Conservation (phyloP, 2,329 filamentous ascomycete genomes). For the Fusarium brevicatenulatum region DNA sequence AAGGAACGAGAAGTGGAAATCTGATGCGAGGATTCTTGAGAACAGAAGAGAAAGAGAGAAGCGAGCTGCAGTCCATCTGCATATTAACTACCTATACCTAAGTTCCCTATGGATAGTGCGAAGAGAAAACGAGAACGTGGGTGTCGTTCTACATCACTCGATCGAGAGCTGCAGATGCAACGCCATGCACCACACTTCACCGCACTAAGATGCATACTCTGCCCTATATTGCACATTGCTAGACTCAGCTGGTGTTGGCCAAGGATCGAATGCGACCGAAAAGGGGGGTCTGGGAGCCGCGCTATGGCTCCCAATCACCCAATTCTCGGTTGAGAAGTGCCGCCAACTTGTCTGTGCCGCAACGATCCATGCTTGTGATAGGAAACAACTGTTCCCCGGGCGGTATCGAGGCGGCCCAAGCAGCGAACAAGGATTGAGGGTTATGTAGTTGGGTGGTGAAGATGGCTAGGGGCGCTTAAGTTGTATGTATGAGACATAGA, state of each 20-base stretch:
- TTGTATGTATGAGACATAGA: conserved; percentile 2
- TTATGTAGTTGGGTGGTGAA: background rate
- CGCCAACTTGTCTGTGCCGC: conserved; percentile 23
- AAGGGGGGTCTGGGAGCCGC: conserved; percentile 5
- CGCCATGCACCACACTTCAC: conserved; percentile 1
- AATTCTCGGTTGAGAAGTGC: conserved; percentile 22
- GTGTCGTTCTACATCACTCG: conserved; percentile 23
- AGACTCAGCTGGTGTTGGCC: conserved; percentile 15
- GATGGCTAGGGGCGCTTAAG: conserved; percentile 30
- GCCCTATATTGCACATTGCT: conserved; percentile 1
- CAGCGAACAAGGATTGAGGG: conserved; percentile 6
- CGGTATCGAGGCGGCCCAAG: background rate
- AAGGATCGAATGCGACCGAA: background rate
- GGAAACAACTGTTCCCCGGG: background rate
- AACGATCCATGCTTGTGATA: conserved; percentile 1
- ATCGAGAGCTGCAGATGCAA: conserved; percentile 21
- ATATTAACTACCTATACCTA: conserved; percentile 13
- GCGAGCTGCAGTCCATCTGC: conserved; percentile 3
- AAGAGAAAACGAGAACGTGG: background rate
- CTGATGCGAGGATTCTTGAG: conserved; percentile 13
- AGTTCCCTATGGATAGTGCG: background rate
- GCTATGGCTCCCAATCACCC: conserved; percentile 10
- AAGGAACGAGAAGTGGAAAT: background rate
- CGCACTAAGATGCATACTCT: background rate
- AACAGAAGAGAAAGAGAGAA: conserved; percentile 4